Conservation (phyloP, 208 protist genomes). For the Leishmania tropica region DNA sequence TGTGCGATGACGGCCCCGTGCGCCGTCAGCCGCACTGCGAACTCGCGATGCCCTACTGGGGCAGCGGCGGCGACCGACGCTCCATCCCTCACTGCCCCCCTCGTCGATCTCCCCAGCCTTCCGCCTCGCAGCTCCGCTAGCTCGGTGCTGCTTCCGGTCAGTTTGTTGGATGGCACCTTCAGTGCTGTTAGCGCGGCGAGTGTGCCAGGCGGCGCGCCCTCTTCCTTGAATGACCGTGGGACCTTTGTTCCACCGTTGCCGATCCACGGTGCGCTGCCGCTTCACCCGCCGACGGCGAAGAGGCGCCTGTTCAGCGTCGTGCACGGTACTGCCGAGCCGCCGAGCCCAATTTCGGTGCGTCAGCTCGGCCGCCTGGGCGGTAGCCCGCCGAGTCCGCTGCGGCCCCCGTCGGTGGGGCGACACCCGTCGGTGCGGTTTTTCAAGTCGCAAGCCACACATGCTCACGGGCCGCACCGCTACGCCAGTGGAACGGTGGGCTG, state of each 20-base stretch:
- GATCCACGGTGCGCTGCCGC: constrained; percentile 20
- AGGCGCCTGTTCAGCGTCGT: constrained; percentile 72
- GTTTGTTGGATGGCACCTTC: constrained; percentile 10
- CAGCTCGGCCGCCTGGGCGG: constrained; percentile 37
- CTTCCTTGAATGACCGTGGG: constrained; percentile 2
- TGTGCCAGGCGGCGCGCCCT: constrained; percentile 20
- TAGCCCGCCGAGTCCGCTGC: constrained; percentile 23
- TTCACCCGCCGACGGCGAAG: constrained; percentile 9
- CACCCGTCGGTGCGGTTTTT: constrained; percentile 69
- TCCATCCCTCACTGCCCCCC: not conserved
- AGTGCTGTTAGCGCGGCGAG: constrained; percentile 23
- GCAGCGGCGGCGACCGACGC: not conserved
- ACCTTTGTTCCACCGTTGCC: constrained; percentile 17
- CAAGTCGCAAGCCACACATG: constrained; percentile 23
- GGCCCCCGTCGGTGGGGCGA: constrained; percentile 25
- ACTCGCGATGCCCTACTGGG: not conserved
- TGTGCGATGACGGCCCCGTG: not conserved
- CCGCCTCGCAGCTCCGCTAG: constrained; percentile 14
- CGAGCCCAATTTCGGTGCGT: constrained; percentile 53
- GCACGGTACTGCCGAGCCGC: constrained; percentile 46
- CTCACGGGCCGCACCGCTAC: constrained; percentile 6
- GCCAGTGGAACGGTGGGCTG: not conserved
- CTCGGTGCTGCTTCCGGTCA: constrained; percentile 15
- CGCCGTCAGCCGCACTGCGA: not conserved
- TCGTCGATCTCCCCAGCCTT: not conserved